A percentile compares a stretch with the other conserved stretches of the same genome.
These are phyloP conservation scores for Capronia epimyces DNA, from an alignment of 2,329 filamentous ascomycete genomes.

Conservation along the genomic window DNA sequence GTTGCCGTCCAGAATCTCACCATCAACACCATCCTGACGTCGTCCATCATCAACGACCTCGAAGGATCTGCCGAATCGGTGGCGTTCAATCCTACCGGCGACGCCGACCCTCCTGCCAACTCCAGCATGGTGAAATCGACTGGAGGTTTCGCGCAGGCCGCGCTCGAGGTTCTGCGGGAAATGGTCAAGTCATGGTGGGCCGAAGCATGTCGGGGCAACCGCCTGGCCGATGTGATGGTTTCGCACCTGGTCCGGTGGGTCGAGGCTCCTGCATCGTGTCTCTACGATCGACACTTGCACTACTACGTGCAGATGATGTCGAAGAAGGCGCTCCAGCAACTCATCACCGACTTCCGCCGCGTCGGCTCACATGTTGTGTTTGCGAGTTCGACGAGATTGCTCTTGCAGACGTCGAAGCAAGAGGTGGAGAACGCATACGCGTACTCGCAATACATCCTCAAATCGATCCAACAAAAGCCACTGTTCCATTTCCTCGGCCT, in stretches of 20 bases:
- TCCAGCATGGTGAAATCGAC: slow-evolving; percentile 55
- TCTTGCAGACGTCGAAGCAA: slow-evolving; percentile 92
- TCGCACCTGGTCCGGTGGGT: slow-evolving; percentile 97
- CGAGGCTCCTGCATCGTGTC: slow-evolving; percentile 83
- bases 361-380: slow-evolving; percentile 96
- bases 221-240: slow-evolving; percentile 96
- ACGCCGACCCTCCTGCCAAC: slow-evolving; percentile 57
- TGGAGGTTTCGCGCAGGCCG: slow-evolving; percentile 86
- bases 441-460: slow-evolving; percentile 95
- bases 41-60: slow-evolving; percentile 91
- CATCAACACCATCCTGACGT: slow-evolving; percentile 96
- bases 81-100: slow-evolving; percentile 72
- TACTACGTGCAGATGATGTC: slow-evolving; percentile 99
- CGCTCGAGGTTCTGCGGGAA: slow-evolving; percentile 82
- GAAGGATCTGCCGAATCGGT: slow-evolving; percentile 77
- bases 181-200: slow-evolving; percentile 99
- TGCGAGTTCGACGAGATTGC: slow-evolving; percentile 78
- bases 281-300: slow-evolving; percentile 90
- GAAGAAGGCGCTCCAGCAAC: slow-evolving; percentile 89
- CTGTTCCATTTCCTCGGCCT: slow-evolving; percentile 96
- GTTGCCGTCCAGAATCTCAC: slow-evolving; percentile 87
- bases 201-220: slow-evolving; percentile 81
- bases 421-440: slow-evolving; percentile 96
- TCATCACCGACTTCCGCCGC: slow-evolving; percentile 93
- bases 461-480: slow-evolving; percentile 91